Evolutionary conservation across 176 grass and related monocot genomes (phyloP).

Genomic region (Elymus sibiricus): DNA sequence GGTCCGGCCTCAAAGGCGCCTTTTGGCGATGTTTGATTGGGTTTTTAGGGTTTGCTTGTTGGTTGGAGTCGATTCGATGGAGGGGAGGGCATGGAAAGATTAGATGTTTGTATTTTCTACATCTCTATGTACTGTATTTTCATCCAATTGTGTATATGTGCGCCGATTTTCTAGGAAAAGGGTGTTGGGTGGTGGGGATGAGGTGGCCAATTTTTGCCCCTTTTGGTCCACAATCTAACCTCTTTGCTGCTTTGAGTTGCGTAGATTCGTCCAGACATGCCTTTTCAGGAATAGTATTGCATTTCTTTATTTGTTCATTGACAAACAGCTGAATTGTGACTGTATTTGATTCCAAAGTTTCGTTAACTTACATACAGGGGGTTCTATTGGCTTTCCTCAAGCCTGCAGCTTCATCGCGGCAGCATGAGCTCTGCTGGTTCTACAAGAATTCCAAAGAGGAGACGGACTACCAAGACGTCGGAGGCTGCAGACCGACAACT

Average conservation of each 20-base stretch:
- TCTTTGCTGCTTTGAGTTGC: not conserved
- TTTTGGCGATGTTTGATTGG: not conserved
- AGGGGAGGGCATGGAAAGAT: not conserved
- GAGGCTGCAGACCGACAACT: not conserved
- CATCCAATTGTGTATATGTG: not conserved
- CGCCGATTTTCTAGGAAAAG: not conserved
- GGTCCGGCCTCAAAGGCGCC: not conserved
- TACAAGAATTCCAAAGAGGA: slow-evolving; percentile 29
- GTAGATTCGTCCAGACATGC: not conserved
- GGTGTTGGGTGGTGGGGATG: not conserved
- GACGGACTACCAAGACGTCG: slow-evolving; percentile 20
- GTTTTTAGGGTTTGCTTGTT: not conserved
- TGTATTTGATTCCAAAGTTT: not conserved
- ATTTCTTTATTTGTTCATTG: not conserved
- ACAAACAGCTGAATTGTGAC: not conserved
- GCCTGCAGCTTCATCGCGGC: not conserved
- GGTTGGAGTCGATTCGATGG: not conserved
- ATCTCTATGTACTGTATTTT: not conserved
- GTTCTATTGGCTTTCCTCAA: not conserved
- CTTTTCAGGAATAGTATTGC: not conserved
- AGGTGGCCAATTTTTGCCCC: not conserved
- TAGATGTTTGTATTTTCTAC: not conserved
- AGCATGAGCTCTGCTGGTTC: slow-evolving; percentile 28
- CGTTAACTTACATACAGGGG: not conserved
- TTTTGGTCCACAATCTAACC: not conserved